Base-by-base conservation (phyloP, 2,329 filamentous ascomycete species). In the Daldinia eschscholtzii region DNA sequence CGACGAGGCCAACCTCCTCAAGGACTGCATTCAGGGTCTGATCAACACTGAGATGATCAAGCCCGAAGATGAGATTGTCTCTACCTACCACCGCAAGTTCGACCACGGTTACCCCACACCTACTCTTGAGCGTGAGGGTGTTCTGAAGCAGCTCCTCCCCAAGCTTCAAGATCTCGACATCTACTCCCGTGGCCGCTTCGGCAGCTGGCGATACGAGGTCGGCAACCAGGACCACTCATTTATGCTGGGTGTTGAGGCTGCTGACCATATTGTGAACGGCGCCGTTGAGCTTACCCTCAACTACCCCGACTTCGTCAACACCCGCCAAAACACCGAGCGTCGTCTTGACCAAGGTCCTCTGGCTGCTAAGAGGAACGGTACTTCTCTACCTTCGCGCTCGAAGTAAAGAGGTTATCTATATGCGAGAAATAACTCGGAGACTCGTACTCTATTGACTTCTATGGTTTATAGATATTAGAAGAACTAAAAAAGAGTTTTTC, bases 21-120 rank as follows among this genome's bases (percentile, higher is more conserved):
- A 88, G 81, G 94, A 99, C 79, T 96, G 89, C 78, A 98, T 99
- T 80, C 92, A 97, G 84, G 96, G 96, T 78, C 91, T 98, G 57
- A 88, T 99, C 87, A 98, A 98, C 89, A 99, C 96, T 18, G 92
- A 97, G 74, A 97, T 99, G 93, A 91, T 99, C 83, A 89, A 91
- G 83, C 86, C 95, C 61, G 87, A 88, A 61, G 96, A 98, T 78
- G 95, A 98, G 85, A 97, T 99, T 73, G 94, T 99, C 77, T 97
- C 94, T 58, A 98, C 94, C 73, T 99, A 99, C 87, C 93, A 98
- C 88, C 93, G 96, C 83, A 90, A 92, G 82, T 99, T 99, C 83
- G 93, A 98, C 81, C 96, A 98, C 86, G 96, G 96, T 74, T 99
- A 99, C 87, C 96, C 96, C 70, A 99, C 96, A 15, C 96, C 96